Evolutionary conservation across 345 rosid genomes (phyloP), one percentile per base, ranked within the genome.

Genomic region (Rhizophora mangle): DNA sequence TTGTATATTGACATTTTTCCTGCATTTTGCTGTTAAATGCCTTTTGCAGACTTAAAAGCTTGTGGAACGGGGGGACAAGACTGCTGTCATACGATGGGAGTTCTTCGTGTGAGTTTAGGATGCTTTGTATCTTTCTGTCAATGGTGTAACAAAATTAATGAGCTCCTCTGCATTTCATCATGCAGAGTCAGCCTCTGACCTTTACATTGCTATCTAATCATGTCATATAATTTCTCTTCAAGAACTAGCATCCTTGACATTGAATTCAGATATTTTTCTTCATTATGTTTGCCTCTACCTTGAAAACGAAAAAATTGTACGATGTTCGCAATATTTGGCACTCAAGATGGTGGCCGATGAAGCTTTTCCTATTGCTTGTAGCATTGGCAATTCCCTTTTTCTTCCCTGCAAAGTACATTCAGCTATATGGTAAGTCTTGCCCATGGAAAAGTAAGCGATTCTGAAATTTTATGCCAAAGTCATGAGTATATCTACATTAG

Each of bases 51-150:
- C 78, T 36, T 82, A 3, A 84, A 80, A 79, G 81, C 94, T 46
- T 91, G 98, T 37, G 94, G 96, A 72, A 65, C 53, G 60, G 78
- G 62, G 15, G 96, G 96, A 74, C 60, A 64, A 64, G 80, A 85
- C 34, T 93, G 92, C 76, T 84, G 84, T 24, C 85, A 76, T 34
- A 86, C 89, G 0, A 54, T 83, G 61, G 98, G 98, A 22, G 97
- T 93, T 71, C 98, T 89, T 47, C 92, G 96, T 1, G 91, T 91
- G 80, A 93, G 97, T 68, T 79, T 91, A 22, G 97, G 98, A 80
- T 89, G 96, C 78, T 93, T 91, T 68, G 97, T 93, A 91, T 93
- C 97, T 62, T 86, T 76, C 32, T 30, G 29, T 30, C 13, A 20
- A 31, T 60, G 62, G 2, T 49, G 8, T 55, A 20, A 26, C 18